A percentile compares a stretch with the other conserved stretches of the same genome.
phyloP scores from a whole-genome alignment of 768 basidiomycete species.

The Neoboletus brunneissimus region DNA sequence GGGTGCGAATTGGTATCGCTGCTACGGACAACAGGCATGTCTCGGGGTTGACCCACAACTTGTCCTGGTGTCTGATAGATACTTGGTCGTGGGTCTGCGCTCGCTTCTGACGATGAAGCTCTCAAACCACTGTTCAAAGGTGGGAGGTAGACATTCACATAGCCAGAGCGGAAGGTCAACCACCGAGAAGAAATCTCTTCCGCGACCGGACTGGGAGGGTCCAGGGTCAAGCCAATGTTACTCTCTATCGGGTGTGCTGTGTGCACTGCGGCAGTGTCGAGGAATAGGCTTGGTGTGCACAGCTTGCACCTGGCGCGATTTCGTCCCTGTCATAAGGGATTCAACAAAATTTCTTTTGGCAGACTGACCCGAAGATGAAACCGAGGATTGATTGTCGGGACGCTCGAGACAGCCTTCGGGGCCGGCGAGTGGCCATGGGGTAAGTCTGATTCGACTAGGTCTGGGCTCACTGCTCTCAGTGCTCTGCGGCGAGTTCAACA shows the following conservation, averaged over 20 bases:
- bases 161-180: slow-evolving; percentile 29
- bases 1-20: neutral
- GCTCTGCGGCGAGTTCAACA: slow-evolving; percentile 13
- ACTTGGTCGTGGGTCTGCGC: neutral
- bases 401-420: neutral
- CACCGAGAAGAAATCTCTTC: slow-evolving; percentile 12
- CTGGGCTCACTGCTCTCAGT: slow-evolving; percentile 1
- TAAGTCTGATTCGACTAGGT: slow-evolving; percentile 3
- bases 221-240: slow-evolving; percentile 10
- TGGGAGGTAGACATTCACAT: slow-evolving; percentile 14
- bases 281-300: neutral
- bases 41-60: neutral
- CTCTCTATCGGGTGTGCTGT: neutral
- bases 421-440: neutral
- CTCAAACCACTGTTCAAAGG: neutral
- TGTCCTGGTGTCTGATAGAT: neutral
- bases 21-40: neutral
- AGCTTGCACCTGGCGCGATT: neutral
- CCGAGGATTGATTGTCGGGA: neutral
- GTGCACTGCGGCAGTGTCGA: neutral
- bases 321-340: neutral
- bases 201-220: neutral
- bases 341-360: neutral
- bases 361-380: neutral
- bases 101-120: neutral